phyloP scores from a whole-genome alignment of 2,329 filamentous ascomycete species.

The Simplicillium sp. region DNA sequence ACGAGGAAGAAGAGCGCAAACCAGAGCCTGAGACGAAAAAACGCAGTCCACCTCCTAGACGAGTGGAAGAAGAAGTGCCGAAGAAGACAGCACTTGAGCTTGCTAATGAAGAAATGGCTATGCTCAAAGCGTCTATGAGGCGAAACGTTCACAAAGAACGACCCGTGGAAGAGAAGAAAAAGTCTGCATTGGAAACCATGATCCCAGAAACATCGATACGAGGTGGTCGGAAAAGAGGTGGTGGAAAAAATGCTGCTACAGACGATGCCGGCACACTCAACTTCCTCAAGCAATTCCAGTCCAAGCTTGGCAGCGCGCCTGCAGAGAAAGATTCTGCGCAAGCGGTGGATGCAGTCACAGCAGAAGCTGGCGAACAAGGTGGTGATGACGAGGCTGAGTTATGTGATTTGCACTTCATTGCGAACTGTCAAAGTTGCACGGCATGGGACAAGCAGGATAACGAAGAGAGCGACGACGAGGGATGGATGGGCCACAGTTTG shows the following conservation, averaged over 20 bases:
- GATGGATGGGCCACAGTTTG: conserved; percentile 81
- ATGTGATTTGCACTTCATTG: conserved; percentile 94
- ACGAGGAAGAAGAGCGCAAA: conserved; percentile 1
- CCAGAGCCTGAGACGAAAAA: conserved; percentile 1
- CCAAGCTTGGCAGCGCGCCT: conserved; percentile 54
- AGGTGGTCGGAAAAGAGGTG: conserved; percentile 56
- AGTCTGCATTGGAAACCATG: conserved; percentile 62
- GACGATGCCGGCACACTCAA: conserved; percentile 59
- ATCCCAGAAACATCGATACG: conserved; percentile 62
- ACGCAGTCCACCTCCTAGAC: not conserved
- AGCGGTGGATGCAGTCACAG: conserved; percentile 15
- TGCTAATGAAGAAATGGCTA: conserved; percentile 73
- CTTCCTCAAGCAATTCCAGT: conserved; percentile 70
- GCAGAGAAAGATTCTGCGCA: conserved; percentile 25
- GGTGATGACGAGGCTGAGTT: conserved; percentile 63
- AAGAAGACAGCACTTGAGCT: conserved; percentile 49
- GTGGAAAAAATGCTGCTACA: conserved; percentile 42
- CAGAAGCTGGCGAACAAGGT: conserved; percentile 9
- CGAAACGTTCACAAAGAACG: conserved; percentile 43
- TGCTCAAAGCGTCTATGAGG: conserved; percentile 73
- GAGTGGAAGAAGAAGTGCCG: conserved; percentile 11
- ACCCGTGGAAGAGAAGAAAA: conserved; percentile 47
- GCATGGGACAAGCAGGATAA: conserved; percentile 65
- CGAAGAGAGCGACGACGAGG: conserved; percentile 51
- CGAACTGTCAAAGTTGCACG: conserved; percentile 84